Conservation (phyloP, 768 basidiomycete genomes). For the Leucocoprinus sp. region DNA sequence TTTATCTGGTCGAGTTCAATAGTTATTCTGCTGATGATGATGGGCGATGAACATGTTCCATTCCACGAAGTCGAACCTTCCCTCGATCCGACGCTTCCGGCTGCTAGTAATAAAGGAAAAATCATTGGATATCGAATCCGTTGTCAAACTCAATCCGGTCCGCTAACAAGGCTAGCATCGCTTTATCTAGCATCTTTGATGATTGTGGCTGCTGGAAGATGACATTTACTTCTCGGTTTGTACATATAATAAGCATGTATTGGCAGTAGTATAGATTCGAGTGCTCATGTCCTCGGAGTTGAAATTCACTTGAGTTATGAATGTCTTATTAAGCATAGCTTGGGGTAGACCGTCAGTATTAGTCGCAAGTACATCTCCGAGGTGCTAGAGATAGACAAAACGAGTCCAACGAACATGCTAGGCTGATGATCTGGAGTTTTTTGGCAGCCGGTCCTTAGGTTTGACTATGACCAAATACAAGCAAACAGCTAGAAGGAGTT, state of each 20-base stretch:
- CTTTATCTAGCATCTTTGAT: neutral
- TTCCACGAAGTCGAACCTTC: constrained; percentile 2
- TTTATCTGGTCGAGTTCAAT: constrained; percentile 1
- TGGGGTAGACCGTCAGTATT: neutral
- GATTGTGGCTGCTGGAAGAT: neutral
- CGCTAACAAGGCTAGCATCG: neutral
- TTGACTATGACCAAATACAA: neutral
- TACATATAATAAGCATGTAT: neutral
- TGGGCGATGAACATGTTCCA: constrained; percentile 14
- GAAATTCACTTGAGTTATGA: too few species aligned
- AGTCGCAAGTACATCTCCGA: too few species aligned
- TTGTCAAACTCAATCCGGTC: neutral
- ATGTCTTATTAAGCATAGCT: neutral
- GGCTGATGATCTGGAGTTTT: too few species aligned
- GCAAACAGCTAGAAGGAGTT: neutral
- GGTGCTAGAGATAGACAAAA: too few species aligned
- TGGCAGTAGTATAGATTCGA: neutral
- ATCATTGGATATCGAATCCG: neutral
- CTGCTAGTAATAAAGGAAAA: neutral
- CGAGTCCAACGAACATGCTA: too few species aligned
- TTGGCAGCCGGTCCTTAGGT: too few species aligned
- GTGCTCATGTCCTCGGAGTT: neutral
- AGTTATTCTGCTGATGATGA: neutral
- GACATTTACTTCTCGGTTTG: neutral
- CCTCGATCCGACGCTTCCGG: neutral